These are phyloP conservation scores for Ustilago tritici DNA, from an alignment of 1,284 basidiomycete species.

Conservation along the genomic window DNA sequence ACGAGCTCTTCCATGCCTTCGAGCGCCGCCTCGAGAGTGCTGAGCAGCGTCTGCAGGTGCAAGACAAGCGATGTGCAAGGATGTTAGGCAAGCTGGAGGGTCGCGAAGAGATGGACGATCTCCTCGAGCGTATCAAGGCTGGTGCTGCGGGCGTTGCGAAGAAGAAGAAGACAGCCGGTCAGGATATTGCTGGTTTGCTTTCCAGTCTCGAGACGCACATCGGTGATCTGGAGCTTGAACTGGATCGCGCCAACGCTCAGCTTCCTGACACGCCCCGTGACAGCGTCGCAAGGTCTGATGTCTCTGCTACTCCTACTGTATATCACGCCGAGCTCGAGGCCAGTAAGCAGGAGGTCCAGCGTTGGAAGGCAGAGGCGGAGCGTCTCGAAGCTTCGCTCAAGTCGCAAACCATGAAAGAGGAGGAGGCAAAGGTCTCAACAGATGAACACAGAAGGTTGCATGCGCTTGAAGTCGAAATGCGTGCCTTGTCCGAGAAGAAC, in stretches of 20 bases:
- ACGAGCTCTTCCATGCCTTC: slow-evolving; percentile 58
- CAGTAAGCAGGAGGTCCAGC: slow-evolving; percentile 18
- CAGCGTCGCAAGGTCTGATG: slow-evolving; percentile 13
- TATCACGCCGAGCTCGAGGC: slow-evolving; percentile 17
- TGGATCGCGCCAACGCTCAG: slow-evolving; percentile 36
- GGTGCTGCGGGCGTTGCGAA: slow-evolving; percentile 41
- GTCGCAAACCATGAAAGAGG: slow-evolving; percentile 5
- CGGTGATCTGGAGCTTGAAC: slow-evolving; percentile 60
- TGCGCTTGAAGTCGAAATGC: slow-evolving; percentile 24
- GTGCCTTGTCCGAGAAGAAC: slow-evolving; percentile 15
- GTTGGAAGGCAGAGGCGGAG: slow-evolving; percentile 31
- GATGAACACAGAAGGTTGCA: slow-evolving; percentile 14
- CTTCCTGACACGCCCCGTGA: slow-evolving; percentile 15
- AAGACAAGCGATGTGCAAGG: slow-evolving; percentile 63
- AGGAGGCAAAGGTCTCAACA: background rate
- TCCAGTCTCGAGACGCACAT: slow-evolving; percentile 61
- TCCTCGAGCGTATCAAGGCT: slow-evolving; percentile 66
- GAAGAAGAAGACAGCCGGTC: slow-evolving; percentile 56
- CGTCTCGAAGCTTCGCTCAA: slow-evolving; percentile 19
- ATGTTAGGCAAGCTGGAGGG: slow-evolving; percentile 68
- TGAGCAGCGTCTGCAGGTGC: slow-evolving; percentile 61
- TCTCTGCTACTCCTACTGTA: background rate
- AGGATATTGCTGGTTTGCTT: slow-evolving; percentile 60
- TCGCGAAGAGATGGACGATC: slow-evolving; percentile 68
- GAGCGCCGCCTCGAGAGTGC: slow-evolving; percentile 58